Percentiles rank a stretch among this genome's conserved stretches.
These are phyloP conservation scores for Kodamaea plutei DNA, from an alignment of 1,139 yeast species.

Conservation along the genomic window DNA sequence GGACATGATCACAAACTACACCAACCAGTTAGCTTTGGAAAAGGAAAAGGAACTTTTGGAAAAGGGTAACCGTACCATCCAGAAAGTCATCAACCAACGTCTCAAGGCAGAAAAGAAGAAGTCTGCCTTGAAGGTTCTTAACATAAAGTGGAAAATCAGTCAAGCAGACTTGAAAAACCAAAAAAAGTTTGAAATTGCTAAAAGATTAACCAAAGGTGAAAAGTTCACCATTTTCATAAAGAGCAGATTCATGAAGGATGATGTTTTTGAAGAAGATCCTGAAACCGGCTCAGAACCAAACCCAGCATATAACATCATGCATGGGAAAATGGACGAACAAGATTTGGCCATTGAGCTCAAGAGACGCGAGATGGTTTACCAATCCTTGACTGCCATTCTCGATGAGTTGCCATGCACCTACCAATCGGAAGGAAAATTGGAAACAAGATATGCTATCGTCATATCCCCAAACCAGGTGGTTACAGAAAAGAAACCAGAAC, in stretches of 20 bases:
- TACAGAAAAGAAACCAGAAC: conserved; percentile 7
- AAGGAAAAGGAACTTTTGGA: conserved; percentile 32
- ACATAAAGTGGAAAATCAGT: conserved; percentile 39
- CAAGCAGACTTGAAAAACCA: conserved; percentile 37
- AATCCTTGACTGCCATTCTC: conserved; percentile 23
- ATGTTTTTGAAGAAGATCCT: conserved; percentile 10
- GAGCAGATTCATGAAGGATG: conserved; percentile 10
- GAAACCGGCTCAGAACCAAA: conserved; percentile 8
- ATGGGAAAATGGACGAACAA: conserved; percentile 15
- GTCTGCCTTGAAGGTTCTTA: conserved; percentile 32
- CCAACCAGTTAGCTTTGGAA: conserved; percentile 29
- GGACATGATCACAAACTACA: conserved; percentile 34
- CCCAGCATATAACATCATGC: conserved; percentile 9
- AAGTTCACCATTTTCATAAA: conserved; percentile 29
- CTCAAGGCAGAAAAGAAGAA: conserved; percentile 33
- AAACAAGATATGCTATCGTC: conserved; percentile 15
- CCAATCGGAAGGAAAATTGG: conserved; percentile 29
- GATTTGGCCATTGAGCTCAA: conserved; percentile 26
- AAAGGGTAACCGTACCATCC: conserved; percentile 33
- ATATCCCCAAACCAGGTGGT: conserved; percentile 12
- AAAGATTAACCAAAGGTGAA: conserved; percentile 31
- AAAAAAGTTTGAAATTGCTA: conserved; percentile 32
- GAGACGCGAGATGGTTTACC: conserved; percentile 28
- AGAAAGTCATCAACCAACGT: conserved; percentile 25
- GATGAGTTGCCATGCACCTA: conserved; percentile 28